phyloP scores from a whole-genome alignment of 176 grass and related monocot genomes.

The Oryza glaberrima region DNA sequence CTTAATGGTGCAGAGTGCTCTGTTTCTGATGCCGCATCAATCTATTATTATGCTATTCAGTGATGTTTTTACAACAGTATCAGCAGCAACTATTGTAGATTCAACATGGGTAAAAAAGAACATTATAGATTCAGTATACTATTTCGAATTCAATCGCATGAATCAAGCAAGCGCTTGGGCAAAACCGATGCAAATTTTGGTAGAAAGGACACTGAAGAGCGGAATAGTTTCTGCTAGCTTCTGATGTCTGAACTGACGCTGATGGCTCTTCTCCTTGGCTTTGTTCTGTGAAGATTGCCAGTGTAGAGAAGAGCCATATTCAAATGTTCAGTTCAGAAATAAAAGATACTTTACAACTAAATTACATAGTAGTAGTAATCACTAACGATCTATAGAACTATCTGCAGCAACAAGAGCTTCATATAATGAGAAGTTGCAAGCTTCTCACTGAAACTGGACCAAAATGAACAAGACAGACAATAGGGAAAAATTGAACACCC shows the following conservation, averaged over 20 bases:
- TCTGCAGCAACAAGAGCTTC: too few relatives aligned
- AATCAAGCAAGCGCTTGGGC: too few relatives aligned
- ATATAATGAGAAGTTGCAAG: too few relatives aligned
- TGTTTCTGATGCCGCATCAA: background rate
- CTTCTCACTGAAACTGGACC: too few relatives aligned
- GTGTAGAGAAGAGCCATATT: too few relatives aligned
- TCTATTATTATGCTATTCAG: background rate
- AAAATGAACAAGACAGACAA: too few relatives aligned
- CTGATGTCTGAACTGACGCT: too few relatives aligned
- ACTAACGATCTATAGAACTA: background rate
- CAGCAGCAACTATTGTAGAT: background rate
- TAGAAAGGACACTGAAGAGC: too few relatives aligned
- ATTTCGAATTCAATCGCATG: background rate
- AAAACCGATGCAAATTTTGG: too few relatives aligned
- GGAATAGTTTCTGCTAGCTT: too few relatives aligned
- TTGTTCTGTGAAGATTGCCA: too few relatives aligned
- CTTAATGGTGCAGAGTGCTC: slow-evolving; percentile 2
- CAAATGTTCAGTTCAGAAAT: background rate
- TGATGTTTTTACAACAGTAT: background rate
- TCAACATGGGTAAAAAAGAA: background rate
- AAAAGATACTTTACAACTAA: background rate
- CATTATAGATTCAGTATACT: background rate
- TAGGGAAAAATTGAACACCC: background rate
- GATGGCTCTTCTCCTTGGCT: too few relatives aligned
- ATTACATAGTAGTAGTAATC: background rate